Conservation (phyloP, 2,329 filamentous ascomycete genomes). For the Exophiala dermatitidis region DNA sequence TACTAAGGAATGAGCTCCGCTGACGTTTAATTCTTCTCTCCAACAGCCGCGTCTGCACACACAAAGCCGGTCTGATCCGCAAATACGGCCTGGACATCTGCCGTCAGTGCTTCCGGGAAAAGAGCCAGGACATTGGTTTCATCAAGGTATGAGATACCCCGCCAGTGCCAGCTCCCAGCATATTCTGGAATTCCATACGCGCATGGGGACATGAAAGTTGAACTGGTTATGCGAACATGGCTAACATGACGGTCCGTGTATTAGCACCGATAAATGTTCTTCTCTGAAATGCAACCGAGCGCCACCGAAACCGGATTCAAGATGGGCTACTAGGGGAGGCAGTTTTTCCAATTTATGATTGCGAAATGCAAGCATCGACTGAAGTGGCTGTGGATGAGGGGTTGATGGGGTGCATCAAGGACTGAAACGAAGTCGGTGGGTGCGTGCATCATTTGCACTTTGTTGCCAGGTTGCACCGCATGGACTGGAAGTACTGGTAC, state of each 20-base stretch:
- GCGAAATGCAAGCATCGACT: too few species aligned
- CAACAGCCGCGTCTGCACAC: slow-evolving; percentile 73
- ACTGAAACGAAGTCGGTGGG: too few species aligned
- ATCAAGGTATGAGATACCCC: slow-evolving; percentile 49
- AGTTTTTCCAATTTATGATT: too few species aligned
- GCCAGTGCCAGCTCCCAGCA: not conserved
- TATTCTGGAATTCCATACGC: not conserved
- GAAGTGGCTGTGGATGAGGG: too few species aligned
- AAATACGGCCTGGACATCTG: slow-evolving; percentile 90
- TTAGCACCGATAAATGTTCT: slow-evolving; percentile 13
- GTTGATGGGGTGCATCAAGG: too few species aligned
- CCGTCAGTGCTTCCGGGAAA: slow-evolving; percentile 66
- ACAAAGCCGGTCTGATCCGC: slow-evolving; percentile 98
- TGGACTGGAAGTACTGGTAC: too few species aligned
- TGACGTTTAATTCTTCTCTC: slow-evolving; percentile 20
- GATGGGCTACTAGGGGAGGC: not conserved
- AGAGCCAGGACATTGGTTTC: slow-evolving; percentile 61
- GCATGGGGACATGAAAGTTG: not conserved
- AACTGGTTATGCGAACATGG: too few species aligned
- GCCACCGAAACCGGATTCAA: not conserved
- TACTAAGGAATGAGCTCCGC: slow-evolving; percentile 1
- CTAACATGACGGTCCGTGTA: not conserved
- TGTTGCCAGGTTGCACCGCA: too few species aligned
- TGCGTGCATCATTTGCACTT: too few species aligned
- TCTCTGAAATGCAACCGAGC: not conserved